A percentile compares a stretch with the other conserved stretches of the same genome.
phyloP scores from a whole-genome alignment of 1,284 basidiomycete genomes.

The Pseudozyma flocculosa region DNA sequence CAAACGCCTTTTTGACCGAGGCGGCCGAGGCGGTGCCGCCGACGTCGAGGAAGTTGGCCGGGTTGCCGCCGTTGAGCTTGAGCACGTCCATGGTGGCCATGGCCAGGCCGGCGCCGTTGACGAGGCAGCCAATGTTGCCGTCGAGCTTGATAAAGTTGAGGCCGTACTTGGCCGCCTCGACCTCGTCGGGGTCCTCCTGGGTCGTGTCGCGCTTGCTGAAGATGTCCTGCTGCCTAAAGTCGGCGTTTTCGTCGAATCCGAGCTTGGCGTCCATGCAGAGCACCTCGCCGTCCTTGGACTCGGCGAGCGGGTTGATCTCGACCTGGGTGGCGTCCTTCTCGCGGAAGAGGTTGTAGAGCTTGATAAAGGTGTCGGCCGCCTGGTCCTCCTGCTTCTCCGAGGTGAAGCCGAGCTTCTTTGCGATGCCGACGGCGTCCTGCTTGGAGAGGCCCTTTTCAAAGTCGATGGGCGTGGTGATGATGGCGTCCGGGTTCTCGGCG shows the following conservation, averaged over 20 bases:
- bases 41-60: conserved; percentile 97
- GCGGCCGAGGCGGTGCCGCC: conserved; percentile 96
- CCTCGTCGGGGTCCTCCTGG: conserved; percentile 96
- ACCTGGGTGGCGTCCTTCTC: conserved; percentile 99
- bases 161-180: conserved; percentile 73
- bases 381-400: conserved; percentile 70
- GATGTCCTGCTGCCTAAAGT: conserved; percentile 91
- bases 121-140: conserved; percentile 94
- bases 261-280: conserved; percentile 99
- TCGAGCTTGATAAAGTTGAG: conserved; percentile 99
- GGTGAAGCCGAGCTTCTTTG: conserved; percentile 88
- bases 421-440: conserved; percentile 73
- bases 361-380: conserved; percentile 90
- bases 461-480: conserved; percentile 92
- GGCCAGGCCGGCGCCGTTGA: conserved; percentile 97
- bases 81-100: conserved; percentile 99
- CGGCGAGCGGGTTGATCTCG: conserved; percentile 98
- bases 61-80: conserved; percentile 70
- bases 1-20: conserved; percentile 98
- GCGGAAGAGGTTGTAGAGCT: conserved; percentile 95
- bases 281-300: conserved; percentile 87
- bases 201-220: conserved; percentile 86
- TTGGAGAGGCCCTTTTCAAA: conserved; percentile 80
- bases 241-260: conserved; percentile 98
- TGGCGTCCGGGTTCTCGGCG: conserved; percentile 90